phyloP scores from a whole-genome alignment of 371 early-diverging fungal genomes.

The Smittium culicis region DNA sequence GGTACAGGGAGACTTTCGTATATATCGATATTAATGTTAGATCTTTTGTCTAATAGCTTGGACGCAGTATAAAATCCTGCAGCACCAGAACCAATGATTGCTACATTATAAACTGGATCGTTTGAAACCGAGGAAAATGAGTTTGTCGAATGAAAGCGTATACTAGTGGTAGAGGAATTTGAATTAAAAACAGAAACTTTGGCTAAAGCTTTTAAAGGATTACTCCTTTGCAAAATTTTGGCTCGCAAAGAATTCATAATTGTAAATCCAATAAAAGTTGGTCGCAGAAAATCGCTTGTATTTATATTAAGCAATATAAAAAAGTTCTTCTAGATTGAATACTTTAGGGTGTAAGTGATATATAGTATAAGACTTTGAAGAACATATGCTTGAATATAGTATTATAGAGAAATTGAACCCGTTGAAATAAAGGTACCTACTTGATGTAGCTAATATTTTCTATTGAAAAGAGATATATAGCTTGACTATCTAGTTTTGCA shows the following conservation, averaged over 20 bases:
- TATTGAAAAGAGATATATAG: no score
- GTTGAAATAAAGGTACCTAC: no score
- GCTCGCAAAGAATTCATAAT: neutral
- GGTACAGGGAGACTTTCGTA: constrained; percentile 77
- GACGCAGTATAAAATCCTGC: constrained; percentile 91
- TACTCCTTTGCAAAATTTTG: neutral
- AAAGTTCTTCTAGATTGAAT: no score
- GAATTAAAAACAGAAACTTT: neutral
- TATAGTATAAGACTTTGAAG: no score
- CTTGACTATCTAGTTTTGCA: no score
- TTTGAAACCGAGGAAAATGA: neutral
- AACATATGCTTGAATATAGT: no score
- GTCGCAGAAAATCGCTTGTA: neutral
- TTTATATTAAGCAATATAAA: no score
- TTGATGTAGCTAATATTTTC: no score
- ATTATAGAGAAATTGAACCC: no score
- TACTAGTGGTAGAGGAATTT: neutral
- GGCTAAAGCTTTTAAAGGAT: no score
- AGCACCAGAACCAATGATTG: constrained; percentile 75
- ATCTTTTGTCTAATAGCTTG: constrained; percentile 39
- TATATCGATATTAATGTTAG: constrained; percentile 49
- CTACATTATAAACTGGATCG: constrained; percentile 25
- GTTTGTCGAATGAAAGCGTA: neutral
- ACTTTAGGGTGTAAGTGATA: no score
- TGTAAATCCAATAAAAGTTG: neutral